Conservation (phyloP, 495 filamentous ascomycete genomes). For the Aspergillus indologenus region DNA sequence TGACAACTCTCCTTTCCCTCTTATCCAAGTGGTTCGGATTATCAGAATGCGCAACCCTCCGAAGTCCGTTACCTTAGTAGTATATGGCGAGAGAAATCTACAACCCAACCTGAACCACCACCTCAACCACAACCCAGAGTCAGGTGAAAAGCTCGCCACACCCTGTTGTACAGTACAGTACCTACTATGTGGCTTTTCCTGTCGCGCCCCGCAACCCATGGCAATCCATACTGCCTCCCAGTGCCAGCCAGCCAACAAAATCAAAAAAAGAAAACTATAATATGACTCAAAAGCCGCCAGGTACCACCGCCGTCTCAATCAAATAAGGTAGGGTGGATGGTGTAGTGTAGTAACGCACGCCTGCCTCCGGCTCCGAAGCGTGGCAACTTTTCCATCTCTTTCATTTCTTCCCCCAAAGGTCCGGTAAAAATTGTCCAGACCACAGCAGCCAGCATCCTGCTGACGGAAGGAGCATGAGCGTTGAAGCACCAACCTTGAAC, state of each 20-base stretch:
- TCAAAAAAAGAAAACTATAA: background rate
- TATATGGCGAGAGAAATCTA: no score
- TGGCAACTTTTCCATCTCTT: conserved; percentile 3
- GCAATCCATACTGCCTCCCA: no score
- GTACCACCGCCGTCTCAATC: background rate
- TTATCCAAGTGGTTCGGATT: background rate
- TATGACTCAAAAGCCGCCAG: background rate
- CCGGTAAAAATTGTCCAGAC: no score
- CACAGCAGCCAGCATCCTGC: no score
- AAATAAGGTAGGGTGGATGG: background rate
- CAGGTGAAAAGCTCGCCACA: no score
- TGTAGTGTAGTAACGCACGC: no score
- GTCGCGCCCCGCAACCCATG: background rate
- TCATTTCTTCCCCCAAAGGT: no score
- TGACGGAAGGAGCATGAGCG: conserved; percentile 2
- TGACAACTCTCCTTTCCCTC: background rate
- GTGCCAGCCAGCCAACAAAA: no score
- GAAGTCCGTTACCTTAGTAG: no score
- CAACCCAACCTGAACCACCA: background rate
- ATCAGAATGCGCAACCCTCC: background rate
- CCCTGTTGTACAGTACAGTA: no score
- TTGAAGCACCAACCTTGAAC: background rate
- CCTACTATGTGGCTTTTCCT: no score
- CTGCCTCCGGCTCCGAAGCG: background rate
- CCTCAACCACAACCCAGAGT: background rate